phyloP scores from a whole-genome alignment of 2,329 filamentous ascomycete species.

The Clathrospora elynae region DNA sequence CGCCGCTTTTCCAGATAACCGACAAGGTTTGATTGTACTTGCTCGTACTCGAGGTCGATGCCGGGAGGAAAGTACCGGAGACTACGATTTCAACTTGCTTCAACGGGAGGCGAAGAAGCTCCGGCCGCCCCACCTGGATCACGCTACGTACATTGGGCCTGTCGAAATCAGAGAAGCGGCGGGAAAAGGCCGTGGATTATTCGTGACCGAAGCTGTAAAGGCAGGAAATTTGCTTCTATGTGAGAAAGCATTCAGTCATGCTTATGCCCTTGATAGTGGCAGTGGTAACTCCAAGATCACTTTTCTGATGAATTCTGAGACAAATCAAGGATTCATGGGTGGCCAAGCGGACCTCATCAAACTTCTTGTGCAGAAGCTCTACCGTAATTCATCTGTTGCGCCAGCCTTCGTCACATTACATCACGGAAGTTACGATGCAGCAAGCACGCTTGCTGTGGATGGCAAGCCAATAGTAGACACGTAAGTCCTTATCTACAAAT shows the following conservation, averaged over 20 bases:
- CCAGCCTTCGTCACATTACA: constrained; percentile 42
- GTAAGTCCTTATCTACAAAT: constrained; percentile 11
- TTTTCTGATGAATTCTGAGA: constrained; percentile 50
- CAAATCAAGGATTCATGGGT: constrained; percentile 42
- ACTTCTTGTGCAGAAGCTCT: constrained; percentile 54
- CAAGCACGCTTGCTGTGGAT: constrained; percentile 37
- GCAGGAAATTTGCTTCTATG: constrained; percentile 41
- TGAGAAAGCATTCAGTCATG: constrained; percentile 61
- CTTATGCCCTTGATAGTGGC: constrained; percentile 29
- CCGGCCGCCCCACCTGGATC: constrained; percentile 51
- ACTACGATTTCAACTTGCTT: constrained; percentile 47
- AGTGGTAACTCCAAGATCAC: constrained; percentile 18
- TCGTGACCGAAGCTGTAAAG: constrained; percentile 54
- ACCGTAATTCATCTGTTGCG: constrained; percentile 47
- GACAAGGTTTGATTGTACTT: constrained; percentile 32
- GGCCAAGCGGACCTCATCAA: constrained; percentile 51
- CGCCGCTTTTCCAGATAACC: constrained; percentile 31
- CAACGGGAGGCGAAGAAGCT: constrained; percentile 48
- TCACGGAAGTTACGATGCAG: constrained; percentile 50
- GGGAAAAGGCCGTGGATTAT: constrained; percentile 56
- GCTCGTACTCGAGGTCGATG: constrained; percentile 23
- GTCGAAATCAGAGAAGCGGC: constrained; percentile 50
- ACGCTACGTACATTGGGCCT: constrained; percentile 53
- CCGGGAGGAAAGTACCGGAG: constrained; percentile 48
- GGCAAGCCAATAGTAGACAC: constrained; percentile 53